A percentile compares a stretch with the other conserved stretches of the same genome.
Conservation (phyloP, 2,329 filamentous ascomycete species). For the Bipolaris zeicola region DNA sequence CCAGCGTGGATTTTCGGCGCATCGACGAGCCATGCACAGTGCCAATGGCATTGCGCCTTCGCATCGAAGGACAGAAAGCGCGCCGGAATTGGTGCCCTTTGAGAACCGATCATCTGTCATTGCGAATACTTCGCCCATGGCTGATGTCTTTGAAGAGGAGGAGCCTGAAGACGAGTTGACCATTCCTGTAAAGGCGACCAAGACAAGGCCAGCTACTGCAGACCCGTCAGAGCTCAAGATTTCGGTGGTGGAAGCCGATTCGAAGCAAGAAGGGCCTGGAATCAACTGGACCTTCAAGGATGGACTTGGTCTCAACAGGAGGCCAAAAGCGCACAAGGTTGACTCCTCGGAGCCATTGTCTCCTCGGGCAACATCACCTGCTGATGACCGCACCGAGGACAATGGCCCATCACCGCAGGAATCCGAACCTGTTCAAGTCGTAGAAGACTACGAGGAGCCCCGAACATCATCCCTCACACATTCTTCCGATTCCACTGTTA, state of each 20-base stretch:
- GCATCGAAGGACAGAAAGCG: conserved; percentile 78
- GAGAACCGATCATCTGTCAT: conserved; percentile 58
- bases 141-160: conserved; percentile 85
- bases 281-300: conserved; percentile 54
- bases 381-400: conserved; percentile 10
- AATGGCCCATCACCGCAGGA: conserved; percentile 22
- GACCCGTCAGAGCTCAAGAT: conserved; percentile 51
- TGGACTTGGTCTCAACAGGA: conserved; percentile 43
- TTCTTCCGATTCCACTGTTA: conserved; percentile 57
- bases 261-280: conserved; percentile 43
- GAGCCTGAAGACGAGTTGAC: conserved; percentile 64
- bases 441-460: conserved; percentile 56
- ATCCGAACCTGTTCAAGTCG: conserved; percentile 50
- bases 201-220: conserved; percentile 23
- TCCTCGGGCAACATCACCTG: conserved; percentile 29
- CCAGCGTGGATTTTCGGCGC: conserved; percentile 45
- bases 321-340: conserved; percentile 14
- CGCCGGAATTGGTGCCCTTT: conserved; percentile 78
- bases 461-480: conserved; percentile 56
- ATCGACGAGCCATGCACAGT: conserved; percentile 75
- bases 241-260: conserved; percentile 54
- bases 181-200: conserved; percentile 13
- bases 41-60: conserved; percentile 77
- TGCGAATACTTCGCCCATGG: conserved; percentile 75
- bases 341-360: conserved; percentile 31